Evolutionary conservation across 768 basidiomycete species (phyloP), one percentile per base, ranked within the genome.

Genomic region (Suillus hirtellus): DNA sequence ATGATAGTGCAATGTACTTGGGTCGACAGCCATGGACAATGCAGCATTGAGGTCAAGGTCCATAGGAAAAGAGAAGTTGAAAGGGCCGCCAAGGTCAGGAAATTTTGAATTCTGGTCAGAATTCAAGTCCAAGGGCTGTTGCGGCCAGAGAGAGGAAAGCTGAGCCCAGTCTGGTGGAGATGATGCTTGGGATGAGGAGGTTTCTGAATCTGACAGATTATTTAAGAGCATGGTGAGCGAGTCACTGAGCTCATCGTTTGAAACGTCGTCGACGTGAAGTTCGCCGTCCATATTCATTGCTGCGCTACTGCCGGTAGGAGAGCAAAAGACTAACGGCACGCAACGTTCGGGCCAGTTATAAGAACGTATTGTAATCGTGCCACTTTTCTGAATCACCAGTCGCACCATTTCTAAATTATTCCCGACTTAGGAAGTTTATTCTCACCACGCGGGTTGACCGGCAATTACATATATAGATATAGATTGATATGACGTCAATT

Each of bases 171-270:
- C 85, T 27, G 80, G 78, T 4, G 79, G 75, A 66, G 72, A 73
- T 21, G 63, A 63, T 4, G 56, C 71, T 68, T 61, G 75, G 53
- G 69, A 65, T 2, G 61, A 68, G 31, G 77, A 75, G 3, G 73
- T 70, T 59, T 80, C 76, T 1, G 66, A 17, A 55, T 72, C 71
- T 31, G 78, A 70, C 40, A 76, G 69, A 69, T 81, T 81, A 68
- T 82, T 81, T 17, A 88, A 78, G 17, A 88, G 77, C 58, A 88
- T 76, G 68, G 83, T 86, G 8, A 88, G 79, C 4, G 85, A 84
- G 73, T 89, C 86, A 1, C 65, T 38, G 61, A 42, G 75, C 70
- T 74, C 40, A 63, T 66, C 31, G 60, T 50, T 31, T 63, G 55
- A 19, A 63, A 52, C 59, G 54, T 61, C 3, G 58, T 38, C 27